Evolutionary conservation across 352 stramenopile species (phyloP).

Genomic region (Phytophthora pinifolia): DNA sequence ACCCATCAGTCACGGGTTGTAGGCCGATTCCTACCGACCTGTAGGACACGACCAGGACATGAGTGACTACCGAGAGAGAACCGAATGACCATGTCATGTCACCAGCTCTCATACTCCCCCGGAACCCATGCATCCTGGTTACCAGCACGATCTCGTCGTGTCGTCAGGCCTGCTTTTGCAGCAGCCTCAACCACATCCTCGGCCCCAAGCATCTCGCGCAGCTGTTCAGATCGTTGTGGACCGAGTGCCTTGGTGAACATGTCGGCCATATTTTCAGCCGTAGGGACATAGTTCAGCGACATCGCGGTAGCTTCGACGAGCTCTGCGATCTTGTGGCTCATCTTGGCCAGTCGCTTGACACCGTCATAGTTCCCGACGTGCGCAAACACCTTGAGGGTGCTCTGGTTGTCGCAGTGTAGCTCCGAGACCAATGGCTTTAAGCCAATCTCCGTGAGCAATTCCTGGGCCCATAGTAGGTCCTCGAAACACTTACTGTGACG

Average conservation of each 20-base stretch:
- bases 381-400: slow-evolving; percentile 1
- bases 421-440: background rate
- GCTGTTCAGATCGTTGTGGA: slow-evolving; percentile 2
- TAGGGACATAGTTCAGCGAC: slow-evolving; percentile 1
- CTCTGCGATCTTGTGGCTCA: slow-evolving; percentile 3
- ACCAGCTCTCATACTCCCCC: too few species aligned
- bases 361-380: slow-evolving; percentile 7
- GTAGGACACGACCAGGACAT: slow-evolving; percentile 3
- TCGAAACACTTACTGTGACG: background rate
- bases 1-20: background rate
- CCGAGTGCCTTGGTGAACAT: slow-evolving; percentile 12
- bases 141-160: too few species aligned
- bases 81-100: background rate
- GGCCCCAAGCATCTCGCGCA: background rate
- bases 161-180: too few species aligned
- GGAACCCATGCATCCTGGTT: too few species aligned
- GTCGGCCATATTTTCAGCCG: background rate
- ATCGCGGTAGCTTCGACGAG: background rate
- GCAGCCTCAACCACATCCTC: background rate
- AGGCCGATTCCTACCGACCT: background rate
- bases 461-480: slow-evolving; percentile 5
- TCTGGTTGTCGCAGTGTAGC: background rate
- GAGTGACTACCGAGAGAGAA: slow-evolving; percentile 1
- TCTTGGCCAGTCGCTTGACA: slow-evolving; percentile 6
- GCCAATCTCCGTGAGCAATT: background rate